A percentile compares a stretch with the other conserved stretches of the same genome.
phyloP scores from a whole-genome alignment of 495 filamentous ascomycete genomes.

The Penicillium canescens region DNA sequence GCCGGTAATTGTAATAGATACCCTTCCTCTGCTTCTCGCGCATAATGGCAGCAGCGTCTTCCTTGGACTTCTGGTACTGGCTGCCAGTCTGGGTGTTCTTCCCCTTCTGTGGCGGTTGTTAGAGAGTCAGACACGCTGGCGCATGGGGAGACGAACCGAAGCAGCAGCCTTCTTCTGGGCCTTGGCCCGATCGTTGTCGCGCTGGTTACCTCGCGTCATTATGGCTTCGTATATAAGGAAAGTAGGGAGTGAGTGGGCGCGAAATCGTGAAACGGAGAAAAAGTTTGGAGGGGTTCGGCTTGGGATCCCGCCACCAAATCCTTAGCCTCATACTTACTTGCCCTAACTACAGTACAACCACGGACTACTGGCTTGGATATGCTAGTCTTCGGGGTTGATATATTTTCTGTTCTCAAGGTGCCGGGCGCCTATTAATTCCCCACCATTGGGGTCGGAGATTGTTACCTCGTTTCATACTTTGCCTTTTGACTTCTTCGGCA shows the following conservation, averaged over 20 bases:
- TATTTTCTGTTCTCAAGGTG: background rate
- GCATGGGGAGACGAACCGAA: conserved; percentile 29
- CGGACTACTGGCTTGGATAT: background rate
- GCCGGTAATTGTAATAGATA: conserved; percentile 33
- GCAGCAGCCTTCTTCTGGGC: conserved; percentile 63
- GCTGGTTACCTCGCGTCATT: conserved; percentile 94
- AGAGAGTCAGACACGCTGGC: conserved; percentile 2
- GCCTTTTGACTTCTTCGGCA: background rate
- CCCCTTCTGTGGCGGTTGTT: conserved; percentile 56
- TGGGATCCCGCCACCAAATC: background rate
- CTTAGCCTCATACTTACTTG: too few species aligned
- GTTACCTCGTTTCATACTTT: conserved; percentile 4
- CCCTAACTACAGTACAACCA: too few species aligned
- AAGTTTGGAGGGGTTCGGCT: conserved; percentile 9
- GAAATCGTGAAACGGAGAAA: conserved; percentile 3
- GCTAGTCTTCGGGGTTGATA: background rate
- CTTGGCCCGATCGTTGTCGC: conserved; percentile 85
- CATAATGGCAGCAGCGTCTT: conserved; percentile 81
- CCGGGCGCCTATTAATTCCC: conserved; percentile 5
- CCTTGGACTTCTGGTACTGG: conserved; percentile 72
- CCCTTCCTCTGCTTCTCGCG: conserved; percentile 84
- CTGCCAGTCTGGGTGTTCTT: conserved; percentile 60
- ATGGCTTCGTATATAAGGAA: background rate
- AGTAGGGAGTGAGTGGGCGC: background rate
- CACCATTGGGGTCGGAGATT: conserved; percentile 19